Evolutionary conservation across 2,329 filamentous ascomycete species (phyloP).

Genomic region (Diaporthe caulivora): DNA sequence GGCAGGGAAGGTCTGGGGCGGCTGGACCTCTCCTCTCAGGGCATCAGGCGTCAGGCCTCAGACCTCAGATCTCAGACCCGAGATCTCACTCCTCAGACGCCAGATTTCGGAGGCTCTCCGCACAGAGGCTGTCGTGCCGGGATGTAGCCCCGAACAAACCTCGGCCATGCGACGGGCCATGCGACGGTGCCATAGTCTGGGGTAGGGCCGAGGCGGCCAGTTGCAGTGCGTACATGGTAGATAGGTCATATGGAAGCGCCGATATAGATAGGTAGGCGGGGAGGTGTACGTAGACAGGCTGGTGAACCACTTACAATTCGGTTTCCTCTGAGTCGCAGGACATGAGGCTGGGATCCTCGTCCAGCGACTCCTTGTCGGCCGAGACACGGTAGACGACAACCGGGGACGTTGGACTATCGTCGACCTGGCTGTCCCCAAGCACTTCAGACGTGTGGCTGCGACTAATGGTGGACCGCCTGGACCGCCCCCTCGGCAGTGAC

Average conservation of each 20-base stretch:
- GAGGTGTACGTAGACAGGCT: neutral
- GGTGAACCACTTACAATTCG: constrained; percentile 57
- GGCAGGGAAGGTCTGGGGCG: neutral
- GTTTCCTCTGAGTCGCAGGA: constrained; percentile 62
- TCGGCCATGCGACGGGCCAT: constrained; percentile 30
- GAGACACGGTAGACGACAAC: constrained; percentile 30
- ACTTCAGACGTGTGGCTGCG: constrained; percentile 51
- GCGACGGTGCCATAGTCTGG: constrained; percentile 24
- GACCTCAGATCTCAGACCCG: neutral
- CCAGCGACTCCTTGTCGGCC: constrained; percentile 37
- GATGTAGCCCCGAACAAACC: constrained; percentile 17
- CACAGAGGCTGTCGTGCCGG: constrained; percentile 14
- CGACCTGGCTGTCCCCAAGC: constrained; percentile 55
- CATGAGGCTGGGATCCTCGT: constrained; percentile 52
- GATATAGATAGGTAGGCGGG: neutral
- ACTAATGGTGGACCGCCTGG: constrained; percentile 47
- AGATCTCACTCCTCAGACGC: neutral
- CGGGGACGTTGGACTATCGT: constrained; percentile 45
- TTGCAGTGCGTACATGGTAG: neutral
- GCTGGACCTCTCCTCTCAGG: constrained; percentile 22
- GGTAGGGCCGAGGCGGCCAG: constrained; percentile 2
- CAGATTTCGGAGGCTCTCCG: constrained; percentile 1
- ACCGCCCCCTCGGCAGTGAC: constrained; percentile 29
- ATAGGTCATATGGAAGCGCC: neutral
- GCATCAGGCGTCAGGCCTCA: too few relatives aligned